These are phyloP conservation scores for Leishmania tarentolae DNA, from an alignment of 208 protist species.

Conservation along the genomic window DNA sequence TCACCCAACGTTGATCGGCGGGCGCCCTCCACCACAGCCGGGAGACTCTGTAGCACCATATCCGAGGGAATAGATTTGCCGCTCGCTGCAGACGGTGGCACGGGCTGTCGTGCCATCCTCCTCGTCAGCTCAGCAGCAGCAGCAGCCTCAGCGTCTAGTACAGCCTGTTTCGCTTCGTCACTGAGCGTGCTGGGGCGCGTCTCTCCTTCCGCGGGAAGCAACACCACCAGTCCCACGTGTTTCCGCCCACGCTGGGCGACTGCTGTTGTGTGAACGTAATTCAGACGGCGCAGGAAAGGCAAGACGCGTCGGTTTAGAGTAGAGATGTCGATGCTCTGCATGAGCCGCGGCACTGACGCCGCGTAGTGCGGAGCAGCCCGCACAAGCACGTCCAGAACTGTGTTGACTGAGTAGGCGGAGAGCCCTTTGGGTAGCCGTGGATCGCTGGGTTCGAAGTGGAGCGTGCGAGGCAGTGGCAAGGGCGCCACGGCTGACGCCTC, in stretches of 20 bases:
- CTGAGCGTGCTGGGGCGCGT: constrained; percentile 18
- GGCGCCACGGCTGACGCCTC: no score
- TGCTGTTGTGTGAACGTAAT: constrained; percentile 56
- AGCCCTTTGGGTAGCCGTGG: constrained; percentile 51
- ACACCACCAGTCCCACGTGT: constrained; percentile 69
- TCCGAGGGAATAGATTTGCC: constrained; percentile 22
- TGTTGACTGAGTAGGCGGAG: constrained; percentile 54
- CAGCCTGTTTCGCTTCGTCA: constrained; percentile 32
- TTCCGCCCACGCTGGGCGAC: constrained; percentile 26
- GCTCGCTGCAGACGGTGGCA: constrained; percentile 6
- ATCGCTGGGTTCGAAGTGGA: constrained; percentile 9
- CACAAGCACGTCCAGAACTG: constrained; percentile 57
- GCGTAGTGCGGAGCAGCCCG: constrained; percentile 47
- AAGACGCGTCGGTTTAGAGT: constrained; percentile 57
- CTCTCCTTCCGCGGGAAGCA: constrained; percentile 27
- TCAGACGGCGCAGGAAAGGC: constrained; percentile 50
- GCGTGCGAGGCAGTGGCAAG: neutral
- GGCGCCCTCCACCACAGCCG: constrained; percentile 34
- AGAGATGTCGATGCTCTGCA: constrained; percentile 38
- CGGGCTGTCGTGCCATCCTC: neutral
- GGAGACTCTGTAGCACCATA: constrained; percentile 48
- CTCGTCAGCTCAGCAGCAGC: neutral
- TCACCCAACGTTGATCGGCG: constrained; percentile 24
- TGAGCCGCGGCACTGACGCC: constrained; percentile 46
- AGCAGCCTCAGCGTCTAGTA: constrained; percentile 23